Percentiles rank a stretch among this genome's conserved stretches.
phyloP scores from a whole-genome alignment of 257 asterid species.

The Parsonsia alboflavescens region DNA sequence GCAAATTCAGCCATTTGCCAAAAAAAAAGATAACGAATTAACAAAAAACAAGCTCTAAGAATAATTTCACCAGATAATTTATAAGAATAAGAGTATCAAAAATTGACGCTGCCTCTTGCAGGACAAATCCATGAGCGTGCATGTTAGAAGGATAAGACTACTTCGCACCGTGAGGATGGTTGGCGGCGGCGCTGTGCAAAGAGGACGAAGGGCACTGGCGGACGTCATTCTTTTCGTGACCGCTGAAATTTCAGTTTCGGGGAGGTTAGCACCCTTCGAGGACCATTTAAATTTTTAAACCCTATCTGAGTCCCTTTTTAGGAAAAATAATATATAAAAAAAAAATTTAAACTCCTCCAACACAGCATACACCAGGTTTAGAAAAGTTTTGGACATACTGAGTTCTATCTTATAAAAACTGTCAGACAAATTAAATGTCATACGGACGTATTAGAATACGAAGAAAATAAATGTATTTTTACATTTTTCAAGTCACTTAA shows the following conservation, averaged over 20 bases:
- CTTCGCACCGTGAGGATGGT: neutral
- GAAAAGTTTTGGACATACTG: no score
- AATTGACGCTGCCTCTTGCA: neutral
- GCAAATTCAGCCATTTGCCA: neutral
- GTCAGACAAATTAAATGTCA: no score
- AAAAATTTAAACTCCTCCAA: no score
- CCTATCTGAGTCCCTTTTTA: no score
- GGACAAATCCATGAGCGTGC: neutral
- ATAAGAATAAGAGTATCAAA: neutral
- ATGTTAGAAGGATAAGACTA: neutral
- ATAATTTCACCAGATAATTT: neutral
- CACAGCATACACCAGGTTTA: no score
- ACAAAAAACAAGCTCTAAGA: neutral
- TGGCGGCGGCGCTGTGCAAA: neutral
- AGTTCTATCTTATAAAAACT: no score
- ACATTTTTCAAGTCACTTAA: no score
- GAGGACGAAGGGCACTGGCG: neutral
- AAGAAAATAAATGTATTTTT: no score
- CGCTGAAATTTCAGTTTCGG: neutral
- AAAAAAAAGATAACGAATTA: neutral
- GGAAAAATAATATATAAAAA: no score
- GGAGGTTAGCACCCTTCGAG: neutral
- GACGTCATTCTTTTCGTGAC: neutral
- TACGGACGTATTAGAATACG: no score
- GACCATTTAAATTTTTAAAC: no score